Conservation (phyloP, 2,329 filamentous ascomycete genomes). For the Samsoniella hepiali region DNA sequence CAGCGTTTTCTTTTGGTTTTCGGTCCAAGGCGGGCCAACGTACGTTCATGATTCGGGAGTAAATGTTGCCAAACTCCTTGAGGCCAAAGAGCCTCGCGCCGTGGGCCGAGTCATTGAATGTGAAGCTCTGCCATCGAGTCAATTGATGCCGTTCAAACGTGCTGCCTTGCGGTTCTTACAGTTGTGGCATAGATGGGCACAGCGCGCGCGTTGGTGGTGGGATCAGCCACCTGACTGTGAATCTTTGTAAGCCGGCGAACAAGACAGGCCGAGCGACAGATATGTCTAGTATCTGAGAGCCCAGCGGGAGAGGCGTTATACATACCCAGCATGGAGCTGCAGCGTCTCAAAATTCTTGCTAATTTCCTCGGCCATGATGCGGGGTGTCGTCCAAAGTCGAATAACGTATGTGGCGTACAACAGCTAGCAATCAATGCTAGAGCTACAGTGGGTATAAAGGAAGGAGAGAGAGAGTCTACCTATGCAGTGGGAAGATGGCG, state of each 20-base stretch:
- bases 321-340: slow-evolving; percentile 79
- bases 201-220: slow-evolving; percentile 79
- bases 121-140: slow-evolving; percentile 62
- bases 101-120: slow-evolving; percentile 94
- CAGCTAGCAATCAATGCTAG: neutral
- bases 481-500: neutral
- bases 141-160: slow-evolving; percentile 11
- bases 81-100: slow-evolving; percentile 93
- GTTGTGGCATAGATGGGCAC: slow-evolving; percentile 95
- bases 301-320: neutral
- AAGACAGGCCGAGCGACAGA: neutral
- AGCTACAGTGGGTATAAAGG: neutral
- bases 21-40: slow-evolving; percentile 28
- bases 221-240: slow-evolving; percentile 72
- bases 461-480: neutral
- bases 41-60: slow-evolving; percentile 94
- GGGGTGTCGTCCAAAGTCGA: neutral
- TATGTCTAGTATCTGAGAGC: neutral
- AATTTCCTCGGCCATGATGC: slow-evolving; percentile 31
- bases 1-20: neutral
- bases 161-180: slow-evolving; percentile 42
- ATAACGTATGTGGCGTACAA: neutral
- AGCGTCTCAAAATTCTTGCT: slow-evolving; percentile 75
- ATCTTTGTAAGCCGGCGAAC: slow-evolving; percentile 21
- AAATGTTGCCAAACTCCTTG: slow-evolving; percentile 97